Conservation (phyloP, 164 flowering plant genomes). For the Cinnamomum chago region DNA sequence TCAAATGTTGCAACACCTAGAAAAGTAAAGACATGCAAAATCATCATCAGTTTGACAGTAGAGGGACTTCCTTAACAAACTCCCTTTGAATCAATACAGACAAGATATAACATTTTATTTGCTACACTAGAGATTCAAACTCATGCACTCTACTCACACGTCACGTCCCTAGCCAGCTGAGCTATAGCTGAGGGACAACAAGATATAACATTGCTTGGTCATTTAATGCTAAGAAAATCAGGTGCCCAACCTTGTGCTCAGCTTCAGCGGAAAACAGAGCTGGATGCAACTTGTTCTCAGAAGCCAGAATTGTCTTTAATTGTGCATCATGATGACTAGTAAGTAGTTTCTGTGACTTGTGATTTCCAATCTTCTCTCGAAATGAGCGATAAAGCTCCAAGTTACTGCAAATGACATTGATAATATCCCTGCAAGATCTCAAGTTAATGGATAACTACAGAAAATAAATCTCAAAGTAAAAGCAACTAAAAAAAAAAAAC, state of each 20-base stretch:
- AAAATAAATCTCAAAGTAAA: neutral
- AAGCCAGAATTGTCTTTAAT: constrained; percentile 53
- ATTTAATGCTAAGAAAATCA: neutral
- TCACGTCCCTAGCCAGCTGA: no score
- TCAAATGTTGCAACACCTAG: constrained; percentile 91
- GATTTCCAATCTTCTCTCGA: constrained; percentile 59
- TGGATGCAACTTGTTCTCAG: constrained; percentile 89
- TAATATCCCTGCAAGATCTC: constrained; percentile 66
- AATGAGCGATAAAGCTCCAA: constrained; percentile 73
- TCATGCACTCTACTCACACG: no score
- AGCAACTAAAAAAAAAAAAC: neutral
- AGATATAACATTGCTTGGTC: no score
- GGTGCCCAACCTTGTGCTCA: constrained; percentile 75
- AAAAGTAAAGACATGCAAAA: constrained; percentile 2
- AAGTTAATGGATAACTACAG: constrained; percentile 9
- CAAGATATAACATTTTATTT: neutral
- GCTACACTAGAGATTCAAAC: no score
- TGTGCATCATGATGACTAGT: constrained; percentile 55
- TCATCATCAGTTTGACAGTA: neutral
- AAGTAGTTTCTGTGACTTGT: constrained; percentile 32
- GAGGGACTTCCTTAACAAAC: constrained; percentile 5
- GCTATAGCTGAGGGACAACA: no score
- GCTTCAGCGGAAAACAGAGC: constrained; percentile 88
- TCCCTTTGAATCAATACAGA: neutral
- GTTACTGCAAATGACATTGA: constrained; percentile 58